Base-by-base conservation (phyloP, 2,329 filamentous ascomycete genomes). In the Akanthomyces dipterigenus region DNA sequence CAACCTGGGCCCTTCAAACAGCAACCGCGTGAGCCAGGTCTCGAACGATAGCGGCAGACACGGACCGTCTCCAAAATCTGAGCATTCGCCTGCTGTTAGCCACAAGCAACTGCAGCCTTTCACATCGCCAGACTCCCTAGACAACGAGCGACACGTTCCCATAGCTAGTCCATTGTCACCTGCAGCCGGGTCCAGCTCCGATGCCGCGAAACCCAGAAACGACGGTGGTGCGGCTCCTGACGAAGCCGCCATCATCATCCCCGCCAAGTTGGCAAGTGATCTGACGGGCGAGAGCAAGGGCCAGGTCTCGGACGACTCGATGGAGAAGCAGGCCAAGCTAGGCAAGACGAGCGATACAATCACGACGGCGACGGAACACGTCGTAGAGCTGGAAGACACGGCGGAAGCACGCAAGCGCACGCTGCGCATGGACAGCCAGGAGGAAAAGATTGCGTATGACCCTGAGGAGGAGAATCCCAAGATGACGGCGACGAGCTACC, bases 401-500 rank as follows among this genome's bases (percentile, higher is more conserved):
- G 74, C 74, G 58, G 77, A 79, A 31, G 76, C 79, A 43, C 75
- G 77, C 62, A 75, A 77, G 70, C 75, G 80, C 31, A 77, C 74
- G 63, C 68, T 76, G 61, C 70, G 78, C 49, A 70, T 79, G 9
- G 70, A 75, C 20, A 71, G 74, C 8, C 78, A 81, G 63, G 81
- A 84, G 67, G 82, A 84, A 70, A 83, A 84, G 73, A 84, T 84
- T 26, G 72, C 77, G 72, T 67, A 70, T 48, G 70, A 73, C 9
- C 73, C 72, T 7, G 70, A 73, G 26, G 73, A 73, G 31, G 72
- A 74, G 56, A 72, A 75, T 68, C 80, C 82, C 14, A 75, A 79
- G 62, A 89, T 90, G 87, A 81, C 78, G 53, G 86, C 86, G 7
- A 87, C 85, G 14, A 86, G 82, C 69, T 90, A 89, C 71, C 87